Conservation (phyloP, 345 rosid genomes). For the Streptanthus diversifolius region DNA sequence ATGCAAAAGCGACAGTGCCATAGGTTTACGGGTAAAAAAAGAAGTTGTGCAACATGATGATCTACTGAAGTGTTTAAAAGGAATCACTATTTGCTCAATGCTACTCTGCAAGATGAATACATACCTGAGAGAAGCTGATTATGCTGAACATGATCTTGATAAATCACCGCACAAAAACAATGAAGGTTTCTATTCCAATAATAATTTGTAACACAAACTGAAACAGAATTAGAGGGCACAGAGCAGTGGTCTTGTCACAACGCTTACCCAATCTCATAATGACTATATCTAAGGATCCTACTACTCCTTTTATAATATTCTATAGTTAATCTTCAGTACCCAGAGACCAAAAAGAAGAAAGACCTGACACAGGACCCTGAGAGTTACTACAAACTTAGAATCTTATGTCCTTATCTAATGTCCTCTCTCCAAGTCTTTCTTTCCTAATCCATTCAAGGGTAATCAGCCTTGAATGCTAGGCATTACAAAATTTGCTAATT, state of each 20-base stretch:
- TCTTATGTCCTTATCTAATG: constrained; percentile 2
- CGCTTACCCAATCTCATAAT: constrained; percentile 5
- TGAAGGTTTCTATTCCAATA: constrained; percentile 10
- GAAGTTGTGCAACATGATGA: not conserved
- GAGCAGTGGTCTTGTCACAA: constrained; percentile 31
- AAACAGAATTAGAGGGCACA: not conserved
- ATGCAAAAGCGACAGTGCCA: not conserved
- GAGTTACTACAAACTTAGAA: constrained; percentile 10
- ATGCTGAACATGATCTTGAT: constrained; percentile 21
- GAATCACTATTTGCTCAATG: not conserved
- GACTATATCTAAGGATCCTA: constrained; percentile 17
- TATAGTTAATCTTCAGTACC: constrained; percentile 23
- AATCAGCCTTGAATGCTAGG: constrained; percentile 10
- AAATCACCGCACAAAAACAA: constrained; percentile 9
- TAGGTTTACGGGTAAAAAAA: not conserved
- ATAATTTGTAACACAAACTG: constrained; percentile 17
- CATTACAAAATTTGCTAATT: constrained; percentile 17
- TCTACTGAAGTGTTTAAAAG: not conserved
- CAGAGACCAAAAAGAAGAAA: constrained; percentile 30
- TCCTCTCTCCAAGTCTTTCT: constrained; percentile 10
- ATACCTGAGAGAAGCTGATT: constrained; percentile 15
- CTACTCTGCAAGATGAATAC: constrained; percentile 3
- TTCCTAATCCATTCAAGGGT: constrained; percentile 31
- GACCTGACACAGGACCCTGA: constrained; percentile 15
- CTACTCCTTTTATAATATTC: constrained; percentile 13